These are phyloP conservation scores for Alectoria sarmentosa DNA, from an alignment of 495 filamentous ascomycete genomes.

Conservation along the genomic window DNA sequence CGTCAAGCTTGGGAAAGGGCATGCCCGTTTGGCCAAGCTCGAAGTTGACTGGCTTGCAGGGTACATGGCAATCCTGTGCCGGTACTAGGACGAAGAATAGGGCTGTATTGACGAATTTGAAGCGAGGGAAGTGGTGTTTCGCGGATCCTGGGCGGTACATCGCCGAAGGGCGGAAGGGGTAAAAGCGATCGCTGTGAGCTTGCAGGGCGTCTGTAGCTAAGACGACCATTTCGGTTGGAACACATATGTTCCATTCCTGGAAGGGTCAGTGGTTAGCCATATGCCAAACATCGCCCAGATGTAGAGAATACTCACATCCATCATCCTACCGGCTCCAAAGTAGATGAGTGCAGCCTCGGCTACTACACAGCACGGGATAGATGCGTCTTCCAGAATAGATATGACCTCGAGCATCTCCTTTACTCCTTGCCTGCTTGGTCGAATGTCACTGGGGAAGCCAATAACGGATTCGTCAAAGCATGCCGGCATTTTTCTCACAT, in stretches of 20 bases:
- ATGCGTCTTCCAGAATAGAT: not conserved
- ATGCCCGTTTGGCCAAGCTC: not conserved
- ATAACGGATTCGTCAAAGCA: not conserved
- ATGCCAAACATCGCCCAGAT: not conserved
- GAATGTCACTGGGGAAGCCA: not conserved
- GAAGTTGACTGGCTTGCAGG: not conserved
- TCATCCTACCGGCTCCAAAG: not conserved
- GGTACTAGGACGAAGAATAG: not conserved
- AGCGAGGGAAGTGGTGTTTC: not conserved
- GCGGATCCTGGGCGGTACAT: not conserved
- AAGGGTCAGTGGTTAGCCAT: not conserved
- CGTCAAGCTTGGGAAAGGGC: not conserved
- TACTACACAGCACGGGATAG: not conserved
- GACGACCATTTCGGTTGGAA: not conserved
- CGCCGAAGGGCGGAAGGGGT: not conserved
- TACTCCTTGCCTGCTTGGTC: not conserved
- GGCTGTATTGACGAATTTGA: not conserved
- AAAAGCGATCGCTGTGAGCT: not conserved
- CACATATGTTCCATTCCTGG: not conserved
- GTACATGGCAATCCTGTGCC: too few relatives aligned
- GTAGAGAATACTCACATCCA: not conserved
- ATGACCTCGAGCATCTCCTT: not conserved
- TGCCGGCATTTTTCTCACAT: not conserved
- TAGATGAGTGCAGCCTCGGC: not conserved
- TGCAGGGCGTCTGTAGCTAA: not conserved